Evolutionary conservation across 805 yeast genomes (phyloP), one percentile per base, ranked within the genome.

Genomic region (Hanseniaspora hatyaiensis): DNA sequence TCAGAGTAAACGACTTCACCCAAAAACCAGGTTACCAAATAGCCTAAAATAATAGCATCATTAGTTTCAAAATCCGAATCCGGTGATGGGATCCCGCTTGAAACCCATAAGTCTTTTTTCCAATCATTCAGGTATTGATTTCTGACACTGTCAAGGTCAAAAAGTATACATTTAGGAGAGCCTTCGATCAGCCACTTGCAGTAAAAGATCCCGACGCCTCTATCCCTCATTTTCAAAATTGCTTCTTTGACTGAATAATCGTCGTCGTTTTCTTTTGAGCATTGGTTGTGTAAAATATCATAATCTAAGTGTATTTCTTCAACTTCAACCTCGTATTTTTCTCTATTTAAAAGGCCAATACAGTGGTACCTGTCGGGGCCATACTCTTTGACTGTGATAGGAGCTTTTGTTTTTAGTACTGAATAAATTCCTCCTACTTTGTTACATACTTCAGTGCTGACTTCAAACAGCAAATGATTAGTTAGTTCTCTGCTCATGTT

Each of bases 181-280:
- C 97, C 96, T 62, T 92, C 98, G 56, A 89, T 87, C 57, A 89
- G 74, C 98, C 98, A 89, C 51, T 96, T 74, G 40, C 96, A 97
- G 59, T 89, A 88, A 45, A 87, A 67, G 70, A 81, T 84, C 50
- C 73, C 67, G 53, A 89, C 75, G 26, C 97, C 97, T 41, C 96
- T 71, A 13, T 74, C 72, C 40, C 74, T 65, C 97, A 89, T 89
- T 11, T 85, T 71, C 50, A 80, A 80, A 56, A 89, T 68, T 1
- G 94, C 70, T 22, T 70, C 71, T 57, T 72, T 73, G 53, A 88
- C 65, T 38, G 66, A 62, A 31, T 42, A 51, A 24, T 59, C 46
- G 23, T 59, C 64, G 4, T 58, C 59, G 2, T 15, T 20, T 11
- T 47, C 50, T 13, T 34, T 36, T 4, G 40, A 36, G 18, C 38